These are phyloP conservation scores for Alnus rubra DNA, from an alignment of 306 rosid species.

Conservation along the genomic window DNA sequence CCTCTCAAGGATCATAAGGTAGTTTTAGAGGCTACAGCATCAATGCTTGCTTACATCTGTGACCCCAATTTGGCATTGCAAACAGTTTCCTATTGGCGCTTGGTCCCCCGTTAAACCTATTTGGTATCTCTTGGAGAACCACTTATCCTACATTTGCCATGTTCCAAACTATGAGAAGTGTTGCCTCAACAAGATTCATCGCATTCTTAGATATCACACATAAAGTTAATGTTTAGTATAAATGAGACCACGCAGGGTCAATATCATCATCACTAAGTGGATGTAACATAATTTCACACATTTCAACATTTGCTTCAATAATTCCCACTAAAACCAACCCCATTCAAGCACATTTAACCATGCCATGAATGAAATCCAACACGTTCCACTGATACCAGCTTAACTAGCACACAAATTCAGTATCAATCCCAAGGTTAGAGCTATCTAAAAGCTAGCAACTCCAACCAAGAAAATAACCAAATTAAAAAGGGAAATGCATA, in stretches of 20 bases:
- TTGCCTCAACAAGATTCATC: neutral
- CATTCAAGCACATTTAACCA: neutral
- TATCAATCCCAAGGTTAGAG: neutral
- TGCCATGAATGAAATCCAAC: neutral
- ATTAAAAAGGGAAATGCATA: conserved; percentile 7
- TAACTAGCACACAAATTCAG: neutral
- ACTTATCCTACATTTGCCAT: neutral
- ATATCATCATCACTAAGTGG: neutral
- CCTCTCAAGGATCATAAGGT: neutral
- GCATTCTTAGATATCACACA: neutral
- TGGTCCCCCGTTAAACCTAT: neutral
- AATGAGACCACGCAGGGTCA: neutral
- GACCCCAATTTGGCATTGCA: neutral
- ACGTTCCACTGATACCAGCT: conserved; percentile 25
- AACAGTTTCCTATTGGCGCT: neutral
- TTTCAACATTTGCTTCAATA: conserved; percentile 25
- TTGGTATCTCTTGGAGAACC: neutral
- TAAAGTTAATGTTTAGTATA: neutral
- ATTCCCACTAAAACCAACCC: neutral
- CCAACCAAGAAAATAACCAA: conserved; percentile 9
- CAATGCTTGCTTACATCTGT: neutral
- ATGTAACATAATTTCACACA: neutral
- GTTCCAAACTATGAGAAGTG: neutral
- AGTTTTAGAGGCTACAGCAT: neutral
- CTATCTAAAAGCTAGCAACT: conserved; percentile 16